Evolutionary conservation across 805 yeast genomes (phyloP), one percentile per base, ranked within the genome.

Genomic region (Candida tibetensis): DNA sequence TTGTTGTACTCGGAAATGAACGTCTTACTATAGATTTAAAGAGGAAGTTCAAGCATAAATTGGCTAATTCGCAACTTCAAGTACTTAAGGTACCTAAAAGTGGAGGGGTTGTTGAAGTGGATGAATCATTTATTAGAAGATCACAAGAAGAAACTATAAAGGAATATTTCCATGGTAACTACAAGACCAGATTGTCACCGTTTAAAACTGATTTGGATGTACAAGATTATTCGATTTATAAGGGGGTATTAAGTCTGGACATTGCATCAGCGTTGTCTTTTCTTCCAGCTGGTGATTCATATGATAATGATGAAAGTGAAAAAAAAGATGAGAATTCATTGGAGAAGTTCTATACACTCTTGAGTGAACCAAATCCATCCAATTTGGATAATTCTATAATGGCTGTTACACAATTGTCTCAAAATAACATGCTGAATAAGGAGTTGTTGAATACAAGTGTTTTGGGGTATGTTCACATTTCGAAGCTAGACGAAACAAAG

Each of bases 121-220:
- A 84, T 42, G 91, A 82, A 37, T 67, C 76, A 9, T 88, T 70
- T 55, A 67, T 72, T 26, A 72, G 98, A 52, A 77, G 81, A 26
- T 37, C 74, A 16, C 98, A 91, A 58, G 87, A 89, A 51, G 72
- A 77, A 29, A 69, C 82, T 4, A 88, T 91, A 37, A 79, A 80
- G 54, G 95, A 90, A 53, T 93, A 93, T 59, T 93, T 93, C 52
- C 88, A 93, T 55, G 99, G 99, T 2, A 75, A 76, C 4, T 62
- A 72, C 14, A 72, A 72, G 31, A 73, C 78, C 4, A 77, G 81
- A 4, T 69, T 93, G 37, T 82, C 95, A 14, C 98, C 99, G 2
- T 90, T 81, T 59, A 85, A 95, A 4, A 77, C 88, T 1, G 87
- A 89, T 16, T 79, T 81, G 2, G 87, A 80, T 51, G 68, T 74